phyloP scores from a whole-genome alignment of 1,284 basidiomycete species.

The Moesziomyces sp. region DNA sequence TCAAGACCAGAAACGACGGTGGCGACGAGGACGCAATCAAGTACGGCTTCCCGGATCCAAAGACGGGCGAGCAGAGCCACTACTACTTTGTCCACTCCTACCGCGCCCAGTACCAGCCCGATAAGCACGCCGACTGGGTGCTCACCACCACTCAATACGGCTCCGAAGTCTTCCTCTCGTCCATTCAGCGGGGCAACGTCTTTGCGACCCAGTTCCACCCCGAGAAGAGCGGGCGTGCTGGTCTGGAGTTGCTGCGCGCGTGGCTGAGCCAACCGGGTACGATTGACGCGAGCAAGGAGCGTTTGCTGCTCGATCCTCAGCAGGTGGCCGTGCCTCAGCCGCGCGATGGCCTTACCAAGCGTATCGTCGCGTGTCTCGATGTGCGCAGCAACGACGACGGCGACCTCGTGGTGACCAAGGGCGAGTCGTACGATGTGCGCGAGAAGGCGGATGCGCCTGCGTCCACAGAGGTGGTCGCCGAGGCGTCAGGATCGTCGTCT shows the following conservation, averaged over 20 bases:
- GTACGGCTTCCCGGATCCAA: constrained; percentile 46
- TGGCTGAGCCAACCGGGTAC: constrained; percentile 78
- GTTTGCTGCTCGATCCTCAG: constrained; percentile 49
- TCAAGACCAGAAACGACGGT: constrained; percentile 38
- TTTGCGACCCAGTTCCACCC: constrained; percentile 98
- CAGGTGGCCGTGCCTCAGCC: constrained; percentile 67
- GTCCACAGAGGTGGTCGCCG: constrained; percentile 2
- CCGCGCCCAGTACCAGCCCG: constrained; percentile 75
- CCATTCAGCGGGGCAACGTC: constrained; percentile 84
- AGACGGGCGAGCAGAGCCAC: constrained; percentile 74
- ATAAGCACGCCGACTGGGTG: constrained; percentile 74
- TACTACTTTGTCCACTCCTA: constrained; percentile 97
- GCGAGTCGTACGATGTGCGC: constrained; percentile 98
- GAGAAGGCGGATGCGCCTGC: constrained; percentile 70
- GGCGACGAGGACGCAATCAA: constrained; percentile 40
- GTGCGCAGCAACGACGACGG: constrained; percentile 95
- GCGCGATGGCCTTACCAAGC: constrained; percentile 75
- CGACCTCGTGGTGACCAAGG: constrained; percentile 98
- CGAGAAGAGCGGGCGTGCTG: constrained; percentile 94
- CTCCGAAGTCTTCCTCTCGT: constrained; percentile 88
- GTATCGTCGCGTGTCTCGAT: constrained; percentile 97
- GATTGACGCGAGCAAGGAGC: constrained; percentile 32
- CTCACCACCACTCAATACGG: constrained; percentile 93
- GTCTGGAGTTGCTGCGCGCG: constrained; percentile 80
- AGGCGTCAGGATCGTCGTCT: constrained; percentile 8